These are phyloP conservation scores for Trypanosoma conorhini DNA, from an alignment of 208 protist genomes.

Conservation along the genomic window DNA sequence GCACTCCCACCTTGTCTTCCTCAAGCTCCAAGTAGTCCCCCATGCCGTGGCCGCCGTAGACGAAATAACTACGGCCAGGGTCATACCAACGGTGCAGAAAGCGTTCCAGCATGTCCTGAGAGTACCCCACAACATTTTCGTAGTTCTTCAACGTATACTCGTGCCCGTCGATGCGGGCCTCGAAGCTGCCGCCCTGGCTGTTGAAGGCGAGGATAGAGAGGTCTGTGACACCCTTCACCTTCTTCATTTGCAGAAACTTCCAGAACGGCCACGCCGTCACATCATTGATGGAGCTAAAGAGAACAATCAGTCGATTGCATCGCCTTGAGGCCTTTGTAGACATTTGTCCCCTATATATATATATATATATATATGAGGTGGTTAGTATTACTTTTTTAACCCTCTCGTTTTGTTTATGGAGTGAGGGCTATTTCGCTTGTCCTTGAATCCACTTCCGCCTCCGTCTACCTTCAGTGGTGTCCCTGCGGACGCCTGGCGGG, in stretches of 20 bases:
- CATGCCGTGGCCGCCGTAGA: conserved; percentile 90
- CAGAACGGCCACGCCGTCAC: conserved; percentile 86
- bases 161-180: conserved; percentile 75
- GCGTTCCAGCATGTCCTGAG: conserved; percentile 67
- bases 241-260: conserved; percentile 91
- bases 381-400: conserved; percentile 15
- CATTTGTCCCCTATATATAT: conserved; percentile 13
- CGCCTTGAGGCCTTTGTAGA: conserved; percentile 10
- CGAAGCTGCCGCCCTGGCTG: conserved; percentile 84
- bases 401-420: conserved; percentile 13
- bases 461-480: neutral
- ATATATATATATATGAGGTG: neutral
- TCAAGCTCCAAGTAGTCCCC: conserved; percentile 87
- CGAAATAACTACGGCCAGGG: conserved; percentile 74
- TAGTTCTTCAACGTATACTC: conserved; percentile 77
- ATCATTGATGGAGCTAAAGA: conserved; percentile 86
- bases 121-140: conserved; percentile 52
- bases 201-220: conserved; percentile 86
- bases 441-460: neutral
- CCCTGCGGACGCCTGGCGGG: neutral
- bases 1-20: conserved; percentile 51
- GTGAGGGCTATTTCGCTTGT: neutral
- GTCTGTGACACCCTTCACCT: conserved; percentile 69
- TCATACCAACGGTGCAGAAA: conserved; percentile 72
- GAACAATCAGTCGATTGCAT: conserved; percentile 63